These are phyloP conservation scores for Bimuria novae-zelandiae DNA, from an alignment of 2,329 filamentous ascomycete genomes.

Conservation along the genomic window DNA sequence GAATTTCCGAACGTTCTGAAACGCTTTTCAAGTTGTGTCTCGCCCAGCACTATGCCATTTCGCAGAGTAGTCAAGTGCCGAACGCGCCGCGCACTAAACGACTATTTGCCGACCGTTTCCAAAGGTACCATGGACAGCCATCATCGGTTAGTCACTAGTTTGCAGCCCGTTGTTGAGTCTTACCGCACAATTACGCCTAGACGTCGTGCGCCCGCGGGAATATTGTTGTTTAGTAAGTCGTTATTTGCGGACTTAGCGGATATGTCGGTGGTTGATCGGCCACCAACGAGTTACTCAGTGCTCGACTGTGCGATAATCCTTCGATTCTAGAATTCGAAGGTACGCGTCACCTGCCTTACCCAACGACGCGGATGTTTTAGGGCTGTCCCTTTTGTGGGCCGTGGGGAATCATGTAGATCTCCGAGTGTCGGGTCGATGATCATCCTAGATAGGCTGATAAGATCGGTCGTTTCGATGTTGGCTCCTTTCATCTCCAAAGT, in stretches of 20 bases:
- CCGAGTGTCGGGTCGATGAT: neutral
- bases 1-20: no score
- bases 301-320: neutral
- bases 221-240: neutral
- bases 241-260: neutral
- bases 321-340: neutral
- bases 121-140: no score
- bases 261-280: neutral
- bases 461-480: neutral
- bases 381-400: neutral
- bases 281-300: no score
- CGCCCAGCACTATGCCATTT: no score
- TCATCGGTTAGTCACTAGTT: no score
- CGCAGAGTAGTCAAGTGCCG: no score
- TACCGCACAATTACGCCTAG: neutral
- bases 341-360: neutral
- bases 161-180: no score
- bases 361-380: neutral
- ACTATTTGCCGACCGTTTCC: no score
- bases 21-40: no score
- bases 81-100: no score
- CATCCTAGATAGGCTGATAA: neutral
- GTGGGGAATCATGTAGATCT: slow-evolving; percentile 2
- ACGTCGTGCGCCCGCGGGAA: neutral
- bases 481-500: neutral